Percentiles rank a stretch among this genome's conserved stretches.
phyloP scores from a whole-genome alignment of 768 basidiomycete genomes.

The Termitomyces sp. region DNA sequence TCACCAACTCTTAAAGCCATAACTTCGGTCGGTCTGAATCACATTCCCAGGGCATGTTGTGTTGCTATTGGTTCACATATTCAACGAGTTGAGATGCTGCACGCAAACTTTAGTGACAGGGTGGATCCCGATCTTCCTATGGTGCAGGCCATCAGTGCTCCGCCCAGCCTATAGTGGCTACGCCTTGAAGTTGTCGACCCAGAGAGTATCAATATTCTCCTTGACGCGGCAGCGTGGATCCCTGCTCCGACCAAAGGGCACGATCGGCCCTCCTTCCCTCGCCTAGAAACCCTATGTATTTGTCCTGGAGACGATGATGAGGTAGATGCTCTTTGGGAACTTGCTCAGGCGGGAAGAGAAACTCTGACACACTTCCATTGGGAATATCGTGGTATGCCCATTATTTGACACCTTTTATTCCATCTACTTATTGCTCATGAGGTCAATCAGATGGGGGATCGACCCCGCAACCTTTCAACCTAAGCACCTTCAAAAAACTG shows the following conservation, averaged over 20 bases:
- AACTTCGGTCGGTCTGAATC: background rate
- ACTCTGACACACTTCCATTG: conserved; percentile 9
- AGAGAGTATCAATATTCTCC: conserved; percentile 2
- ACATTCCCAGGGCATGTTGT: conserved; percentile 2
- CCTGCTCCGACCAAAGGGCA: background rate
- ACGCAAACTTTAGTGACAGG: background rate
- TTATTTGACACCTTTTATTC: background rate
- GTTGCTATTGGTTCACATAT: conserved; percentile 6
- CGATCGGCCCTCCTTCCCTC: background rate
- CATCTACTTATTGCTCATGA: background rate
- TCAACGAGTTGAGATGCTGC: background rate
- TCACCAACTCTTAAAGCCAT: background rate
- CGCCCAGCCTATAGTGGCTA: conserved; percentile 2
- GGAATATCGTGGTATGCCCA: conserved; percentile 5
- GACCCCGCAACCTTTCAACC: background rate
- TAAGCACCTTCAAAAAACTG: background rate
- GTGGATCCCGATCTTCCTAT: conserved; percentile 5
- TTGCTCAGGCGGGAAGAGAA: background rate
- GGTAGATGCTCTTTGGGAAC: background rate
- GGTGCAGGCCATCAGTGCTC: background rate
- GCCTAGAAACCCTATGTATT: background rate
- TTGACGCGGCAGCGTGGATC: conserved; percentile 2
- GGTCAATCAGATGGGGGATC: background rate
- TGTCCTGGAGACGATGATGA: conserved; percentile 2
- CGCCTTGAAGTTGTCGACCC: conserved; percentile 5